Evolutionary conservation across 1,139 yeast species (phyloP).

Genomic region (Kluyveromyces sp.): DNA sequence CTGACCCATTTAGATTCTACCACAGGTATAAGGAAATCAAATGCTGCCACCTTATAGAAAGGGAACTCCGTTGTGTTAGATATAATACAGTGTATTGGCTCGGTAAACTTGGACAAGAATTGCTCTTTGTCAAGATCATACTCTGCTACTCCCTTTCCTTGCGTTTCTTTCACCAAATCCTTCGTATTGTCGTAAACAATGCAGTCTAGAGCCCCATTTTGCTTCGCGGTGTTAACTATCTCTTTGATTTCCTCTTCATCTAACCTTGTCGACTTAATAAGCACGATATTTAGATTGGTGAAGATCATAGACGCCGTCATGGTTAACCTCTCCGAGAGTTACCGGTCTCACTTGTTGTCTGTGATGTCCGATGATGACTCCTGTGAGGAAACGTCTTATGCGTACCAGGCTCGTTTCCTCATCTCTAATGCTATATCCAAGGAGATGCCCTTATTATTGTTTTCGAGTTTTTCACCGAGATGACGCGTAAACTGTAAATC

Average conservation of each 20-base stretch:
- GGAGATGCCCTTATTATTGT: neutral
- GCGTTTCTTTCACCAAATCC: neutral
- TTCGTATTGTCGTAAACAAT: slow-evolving; percentile 11
- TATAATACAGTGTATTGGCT: slow-evolving; percentile 44
- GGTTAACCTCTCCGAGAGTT: too few species aligned
- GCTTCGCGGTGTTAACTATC: slow-evolving; percentile 21
- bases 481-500: neutral
- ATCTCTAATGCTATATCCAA: too few species aligned
- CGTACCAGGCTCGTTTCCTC: too few species aligned
- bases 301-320: slow-evolving; percentile 30
- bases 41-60: slow-evolving; percentile 44
- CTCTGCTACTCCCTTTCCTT: neutral
- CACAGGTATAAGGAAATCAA: slow-evolving; percentile 57
- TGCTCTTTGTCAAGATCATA: slow-evolving; percentile 9
- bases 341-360: too few species aligned
- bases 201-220: slow-evolving; percentile 22
- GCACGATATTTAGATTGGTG: slow-evolving; percentile 37
- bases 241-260: slow-evolving; percentile 26
- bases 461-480: neutral
- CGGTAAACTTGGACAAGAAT: slow-evolving; percentile 14
- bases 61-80: slow-evolving; percentile 49
- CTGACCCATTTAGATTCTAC: slow-evolving; percentile 60
- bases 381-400: too few species aligned
- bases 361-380: too few species aligned
- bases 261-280: slow-evolving; percentile 36